These are phyloP conservation scores for Murraya paniculata DNA, from an alignment of 345 rosid genomes.

Conservation along the genomic window DNA sequence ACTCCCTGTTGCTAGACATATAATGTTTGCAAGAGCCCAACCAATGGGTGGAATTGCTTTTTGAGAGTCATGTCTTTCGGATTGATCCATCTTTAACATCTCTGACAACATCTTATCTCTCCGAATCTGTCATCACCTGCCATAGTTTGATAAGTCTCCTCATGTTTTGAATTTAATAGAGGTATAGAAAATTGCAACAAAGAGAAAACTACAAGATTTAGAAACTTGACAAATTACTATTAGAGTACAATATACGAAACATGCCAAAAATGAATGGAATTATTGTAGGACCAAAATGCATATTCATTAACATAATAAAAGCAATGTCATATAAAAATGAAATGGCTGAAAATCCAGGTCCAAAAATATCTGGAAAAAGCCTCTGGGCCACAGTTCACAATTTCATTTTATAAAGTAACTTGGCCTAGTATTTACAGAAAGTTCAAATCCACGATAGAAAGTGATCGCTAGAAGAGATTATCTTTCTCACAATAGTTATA, in stretches of 20 bases:
- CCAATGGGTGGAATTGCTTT: constrained; percentile 66
- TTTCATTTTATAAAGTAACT: neutral
- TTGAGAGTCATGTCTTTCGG: constrained; percentile 33
- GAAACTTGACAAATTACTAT: neutral
- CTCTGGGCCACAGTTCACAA: neutral
- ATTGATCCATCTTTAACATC: constrained; percentile 48
- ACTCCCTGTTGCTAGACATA: constrained; percentile 59
- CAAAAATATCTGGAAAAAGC: neutral
- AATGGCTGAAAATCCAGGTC: neutral
- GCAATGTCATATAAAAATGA: neutral
- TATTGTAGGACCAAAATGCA: neutral
- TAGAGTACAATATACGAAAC: neutral
- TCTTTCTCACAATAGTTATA: constrained; percentile 3
- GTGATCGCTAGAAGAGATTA: neutral
- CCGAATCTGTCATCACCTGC: constrained; percentile 91
- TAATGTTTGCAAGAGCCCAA: constrained; percentile 85
- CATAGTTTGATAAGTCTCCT: constrained; percentile 77
- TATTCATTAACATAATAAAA: neutral
- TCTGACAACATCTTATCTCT: constrained; percentile 48
- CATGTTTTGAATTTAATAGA: constrained; percentile 30
- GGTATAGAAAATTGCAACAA: constrained; percentile 2
- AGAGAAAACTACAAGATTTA: neutral
- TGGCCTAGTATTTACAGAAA: neutral
- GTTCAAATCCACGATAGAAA: neutral
- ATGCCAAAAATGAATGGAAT: neutral